Conservation (phyloP, 768 basidiomycete species). For the Amanita polypyramis region DNA sequence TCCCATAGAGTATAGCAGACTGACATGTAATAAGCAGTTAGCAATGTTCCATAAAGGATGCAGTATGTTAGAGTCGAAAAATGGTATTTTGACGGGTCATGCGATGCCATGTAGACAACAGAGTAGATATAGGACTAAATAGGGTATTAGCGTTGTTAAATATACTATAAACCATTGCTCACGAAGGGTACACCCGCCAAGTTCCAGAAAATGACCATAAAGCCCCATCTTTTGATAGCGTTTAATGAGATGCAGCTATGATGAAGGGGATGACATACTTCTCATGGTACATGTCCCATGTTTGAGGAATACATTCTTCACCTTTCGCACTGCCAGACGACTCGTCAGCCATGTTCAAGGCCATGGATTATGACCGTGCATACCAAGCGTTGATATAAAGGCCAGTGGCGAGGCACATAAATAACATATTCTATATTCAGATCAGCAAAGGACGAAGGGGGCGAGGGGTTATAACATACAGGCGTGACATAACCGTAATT, state of each 20-base stretch:
- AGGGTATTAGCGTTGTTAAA: neutral
- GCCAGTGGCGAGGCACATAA: slow-evolving; percentile 93
- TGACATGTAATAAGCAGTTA: slow-evolving; percentile 81
- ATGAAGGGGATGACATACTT: slow-evolving; percentile 42
- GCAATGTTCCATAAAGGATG: slow-evolving; percentile 61
- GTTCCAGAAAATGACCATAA: slow-evolving; percentile 98
- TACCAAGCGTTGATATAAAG: slow-evolving; percentile 96
- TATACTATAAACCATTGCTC: slow-evolving; percentile 18
- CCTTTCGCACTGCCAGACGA: slow-evolving; percentile 59
- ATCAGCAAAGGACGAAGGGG: slow-evolving; percentile 2
- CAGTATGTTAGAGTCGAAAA: slow-evolving; percentile 75
- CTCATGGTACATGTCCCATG: slow-evolving; percentile 99
- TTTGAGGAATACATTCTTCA: slow-evolving; percentile 91
- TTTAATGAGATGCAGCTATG: slow-evolving; percentile 4
- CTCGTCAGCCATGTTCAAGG: slow-evolving; percentile 5
- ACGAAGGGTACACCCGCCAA: slow-evolving; percentile 90
- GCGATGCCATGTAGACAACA: slow-evolving; percentile 95
- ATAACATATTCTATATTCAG: slow-evolving; percentile 73
- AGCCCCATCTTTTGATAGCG: slow-evolving; percentile 56
- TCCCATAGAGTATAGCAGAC: slow-evolving; percentile 16
- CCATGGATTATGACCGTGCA: slow-evolving; percentile 9
- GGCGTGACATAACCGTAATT: slow-evolving; percentile 85
- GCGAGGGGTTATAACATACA: slow-evolving; percentile 23
- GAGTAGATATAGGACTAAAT: slow-evolving; percentile 93
- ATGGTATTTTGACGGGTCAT: slow-evolving; percentile 77